Conservation (phyloP, 495 filamentous ascomycete genomes). For the Neurospora tetraspora region DNA sequence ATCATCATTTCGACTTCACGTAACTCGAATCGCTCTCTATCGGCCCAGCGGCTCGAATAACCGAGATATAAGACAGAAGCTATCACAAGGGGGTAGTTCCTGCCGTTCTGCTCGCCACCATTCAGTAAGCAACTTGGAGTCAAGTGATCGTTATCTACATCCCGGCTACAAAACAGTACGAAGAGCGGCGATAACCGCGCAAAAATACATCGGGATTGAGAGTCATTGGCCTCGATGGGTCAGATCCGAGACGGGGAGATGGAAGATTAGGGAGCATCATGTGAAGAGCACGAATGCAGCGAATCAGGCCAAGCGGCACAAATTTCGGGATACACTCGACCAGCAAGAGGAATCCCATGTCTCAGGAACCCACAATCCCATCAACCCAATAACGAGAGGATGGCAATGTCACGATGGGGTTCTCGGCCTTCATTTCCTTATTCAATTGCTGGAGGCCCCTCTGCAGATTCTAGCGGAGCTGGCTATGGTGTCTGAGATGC, state of each 20-base stretch:
- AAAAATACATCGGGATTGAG: no score
- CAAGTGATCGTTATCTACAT: no score
- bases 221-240: background rate
- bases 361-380: background rate
- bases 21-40: no score
- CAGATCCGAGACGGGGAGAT: background rate
- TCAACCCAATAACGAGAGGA: background rate
- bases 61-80: no score
- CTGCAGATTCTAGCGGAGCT: background rate
- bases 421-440: background rate
- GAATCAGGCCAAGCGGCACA: background rate
- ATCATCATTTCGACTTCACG: no score
- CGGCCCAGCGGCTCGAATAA: no score
- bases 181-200: no score
- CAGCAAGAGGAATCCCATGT: background rate
- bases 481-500: background rate
- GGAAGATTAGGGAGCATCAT: background rate
- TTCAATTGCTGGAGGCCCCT: background rate
- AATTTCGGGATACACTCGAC: background rate
- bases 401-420: background rate
- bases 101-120: no score
- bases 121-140: no score
- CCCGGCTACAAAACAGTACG: no score
- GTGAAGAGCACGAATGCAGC: background rate
- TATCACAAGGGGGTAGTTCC: no score